Conservation (phyloP, 83 land plant genomes). For the Thuja plicata region DNA sequence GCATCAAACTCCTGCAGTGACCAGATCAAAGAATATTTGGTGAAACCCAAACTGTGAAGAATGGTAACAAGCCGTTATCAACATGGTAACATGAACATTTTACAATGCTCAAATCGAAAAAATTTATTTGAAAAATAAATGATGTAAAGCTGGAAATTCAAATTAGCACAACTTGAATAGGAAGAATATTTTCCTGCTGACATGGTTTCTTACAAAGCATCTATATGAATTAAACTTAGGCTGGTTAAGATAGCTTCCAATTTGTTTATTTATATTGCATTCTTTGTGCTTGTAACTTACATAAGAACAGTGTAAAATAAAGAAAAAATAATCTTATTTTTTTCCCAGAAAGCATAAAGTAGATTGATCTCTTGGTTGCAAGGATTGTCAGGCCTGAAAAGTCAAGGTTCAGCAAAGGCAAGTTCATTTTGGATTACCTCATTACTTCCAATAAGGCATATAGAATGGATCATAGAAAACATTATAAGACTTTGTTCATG, state of each 20-base stretch:
- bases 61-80: not conserved
- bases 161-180: not conserved
- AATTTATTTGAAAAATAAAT: not conserved
- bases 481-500: not conserved
- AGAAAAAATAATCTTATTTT: not conserved
- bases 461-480: not conserved
- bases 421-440: not conserved
- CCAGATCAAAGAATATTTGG: not conserved
- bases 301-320: not conserved
- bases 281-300: not conserved
- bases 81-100: not conserved
- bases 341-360: not conserved
- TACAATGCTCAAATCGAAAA: not conserved
- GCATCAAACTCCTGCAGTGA: constrained; percentile 39
- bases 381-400: not conserved
- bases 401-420: not conserved
- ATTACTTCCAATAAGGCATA: not conserved
- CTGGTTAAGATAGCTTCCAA: not conserved
- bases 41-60: not conserved
- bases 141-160: not conserved
- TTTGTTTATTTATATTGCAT: not conserved
- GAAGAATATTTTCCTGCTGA: not conserved
- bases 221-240: not conserved
- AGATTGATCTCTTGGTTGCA: not conserved
- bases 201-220: not conserved